Evolutionary conservation across 192 early-diverging fungal species (phyloP).

Genomic region (Haplosporangium gracile): DNA sequence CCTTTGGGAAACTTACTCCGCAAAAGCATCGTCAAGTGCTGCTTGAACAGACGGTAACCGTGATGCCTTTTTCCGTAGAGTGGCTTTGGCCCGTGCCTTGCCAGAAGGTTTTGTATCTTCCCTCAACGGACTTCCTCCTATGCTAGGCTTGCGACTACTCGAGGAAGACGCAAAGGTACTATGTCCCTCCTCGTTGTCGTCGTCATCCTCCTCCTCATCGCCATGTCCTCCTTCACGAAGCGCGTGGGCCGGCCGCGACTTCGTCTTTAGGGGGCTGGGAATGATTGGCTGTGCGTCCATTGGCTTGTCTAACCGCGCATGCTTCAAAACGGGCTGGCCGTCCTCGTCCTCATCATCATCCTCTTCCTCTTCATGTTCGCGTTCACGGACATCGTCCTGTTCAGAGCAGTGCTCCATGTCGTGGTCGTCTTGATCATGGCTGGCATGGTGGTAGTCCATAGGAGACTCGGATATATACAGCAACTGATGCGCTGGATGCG

Average conservation of each 20-base stretch:
- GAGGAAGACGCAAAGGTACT: conserved; percentile 9
- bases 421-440: conserved; percentile 33
- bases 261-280: neutral
- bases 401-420: conserved; percentile 56
- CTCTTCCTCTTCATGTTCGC: conserved; percentile 41
- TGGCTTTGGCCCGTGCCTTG: conserved; percentile 4
- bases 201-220: conserved; percentile 8
- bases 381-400: conserved; percentile 50
- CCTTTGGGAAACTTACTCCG: conserved; percentile 13
- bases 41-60: conserved; percentile 11
- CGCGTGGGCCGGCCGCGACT: neutral
- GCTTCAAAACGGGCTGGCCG: neutral
- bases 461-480: conserved; percentile 13
- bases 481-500: neutral
- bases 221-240: neutral
- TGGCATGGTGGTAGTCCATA: conserved; percentile 7
- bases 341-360: conserved; percentile 50
- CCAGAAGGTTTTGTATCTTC: neutral
- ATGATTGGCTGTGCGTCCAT: neutral
- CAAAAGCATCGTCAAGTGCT: conserved; percentile 11
- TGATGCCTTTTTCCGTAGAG: neutral
- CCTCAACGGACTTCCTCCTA: conserved; percentile 19
- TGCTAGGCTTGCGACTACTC: conserved; percentile 20
- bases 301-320: neutral
- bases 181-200: neutral